phyloP scores from a whole-genome alignment of 345 rosid genomes.

The Citrus glauca region DNA sequence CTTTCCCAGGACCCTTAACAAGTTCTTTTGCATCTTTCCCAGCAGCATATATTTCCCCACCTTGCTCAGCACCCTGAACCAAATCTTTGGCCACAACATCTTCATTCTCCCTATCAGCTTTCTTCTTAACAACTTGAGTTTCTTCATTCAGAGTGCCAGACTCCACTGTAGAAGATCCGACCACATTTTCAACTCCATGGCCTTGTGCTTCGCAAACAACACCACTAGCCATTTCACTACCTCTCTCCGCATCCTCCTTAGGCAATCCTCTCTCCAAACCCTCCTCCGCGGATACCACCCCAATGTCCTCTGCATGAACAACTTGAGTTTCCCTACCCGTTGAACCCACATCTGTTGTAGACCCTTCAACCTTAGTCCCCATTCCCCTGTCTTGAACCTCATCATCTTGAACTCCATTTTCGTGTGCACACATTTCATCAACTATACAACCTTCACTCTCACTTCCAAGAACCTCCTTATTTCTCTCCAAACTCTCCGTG shows the following conservation, averaged over 20 bases:
- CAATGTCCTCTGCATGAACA: background rate
- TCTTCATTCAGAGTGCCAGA: background rate
- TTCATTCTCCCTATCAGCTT: background rate
- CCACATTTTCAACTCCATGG: slow-evolving; percentile 19
- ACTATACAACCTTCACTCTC: background rate
- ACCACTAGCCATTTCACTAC: slow-evolving; percentile 4
- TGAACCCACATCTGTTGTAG: slow-evolving; percentile 8
- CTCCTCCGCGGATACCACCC: slow-evolving; percentile 1
- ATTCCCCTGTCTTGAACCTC: background rate
- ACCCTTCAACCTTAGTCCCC: slow-evolving; percentile 11
- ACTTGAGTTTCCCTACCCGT: slow-evolving; percentile 12
- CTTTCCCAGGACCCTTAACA: background rate
- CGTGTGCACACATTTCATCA: background rate
- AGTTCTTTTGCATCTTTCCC: slow-evolving; percentile 5
- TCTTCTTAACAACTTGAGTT: background rate
- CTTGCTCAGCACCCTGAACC: background rate
- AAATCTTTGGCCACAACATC: background rate
- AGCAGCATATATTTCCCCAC: slow-evolving; percentile 10
- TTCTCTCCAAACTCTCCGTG: background rate
- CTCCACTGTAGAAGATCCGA: background rate
- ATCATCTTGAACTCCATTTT: background rate
- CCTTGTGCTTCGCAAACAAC: slow-evolving; percentile 3
- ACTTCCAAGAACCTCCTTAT: background rate
- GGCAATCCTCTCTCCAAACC: background rate
- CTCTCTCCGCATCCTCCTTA: slow-evolving; percentile 5